Conservation (phyloP, 768 basidiomycete genomes). For the Auricularia cornea region DNA sequence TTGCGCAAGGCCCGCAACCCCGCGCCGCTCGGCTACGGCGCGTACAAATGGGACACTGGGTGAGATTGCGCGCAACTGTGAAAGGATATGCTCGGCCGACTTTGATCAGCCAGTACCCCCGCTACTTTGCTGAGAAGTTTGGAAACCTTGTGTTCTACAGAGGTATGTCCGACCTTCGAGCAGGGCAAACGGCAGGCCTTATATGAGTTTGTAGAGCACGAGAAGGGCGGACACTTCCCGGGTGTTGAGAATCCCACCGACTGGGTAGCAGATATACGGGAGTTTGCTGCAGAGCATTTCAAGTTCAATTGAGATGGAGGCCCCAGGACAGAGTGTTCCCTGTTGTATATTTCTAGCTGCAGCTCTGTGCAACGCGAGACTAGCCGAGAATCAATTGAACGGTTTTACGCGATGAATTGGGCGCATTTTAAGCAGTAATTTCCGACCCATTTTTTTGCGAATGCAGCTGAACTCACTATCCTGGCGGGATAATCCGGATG, state of each 20-base stretch:
- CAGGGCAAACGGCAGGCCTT: too few species aligned
- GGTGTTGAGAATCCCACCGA: neutral
- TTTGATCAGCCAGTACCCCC: neutral
- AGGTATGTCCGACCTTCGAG: neutral
- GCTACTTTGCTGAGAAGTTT: neutral
- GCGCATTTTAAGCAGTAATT: too few species aligned
- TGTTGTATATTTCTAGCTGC: too few species aligned
- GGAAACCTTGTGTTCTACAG: neutral
- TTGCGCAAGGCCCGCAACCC: neutral
- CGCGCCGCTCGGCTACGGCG: conserved; percentile 4
- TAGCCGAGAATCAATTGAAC: too few species aligned
- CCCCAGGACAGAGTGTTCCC: too few species aligned
- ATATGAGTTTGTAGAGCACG: neutral
- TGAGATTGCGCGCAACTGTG: neutral
- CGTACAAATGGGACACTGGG: neutral
- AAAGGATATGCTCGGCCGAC: too few species aligned
- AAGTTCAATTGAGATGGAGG: neutral
- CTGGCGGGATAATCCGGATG: too few species aligned
- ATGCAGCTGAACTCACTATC: too few species aligned
- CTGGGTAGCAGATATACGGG: neutral
- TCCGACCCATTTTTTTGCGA: too few species aligned
- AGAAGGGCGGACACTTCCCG: neutral
- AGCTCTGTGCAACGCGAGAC: too few species aligned
- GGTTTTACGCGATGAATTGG: too few species aligned
- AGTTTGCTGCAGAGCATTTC: neutral